Percentiles rank a stretch among this genome's conserved stretches.
These are phyloP conservation scores for Danielia oregonensis DNA, from an alignment of 805 yeast genomes.

Conservation along the genomic window DNA sequence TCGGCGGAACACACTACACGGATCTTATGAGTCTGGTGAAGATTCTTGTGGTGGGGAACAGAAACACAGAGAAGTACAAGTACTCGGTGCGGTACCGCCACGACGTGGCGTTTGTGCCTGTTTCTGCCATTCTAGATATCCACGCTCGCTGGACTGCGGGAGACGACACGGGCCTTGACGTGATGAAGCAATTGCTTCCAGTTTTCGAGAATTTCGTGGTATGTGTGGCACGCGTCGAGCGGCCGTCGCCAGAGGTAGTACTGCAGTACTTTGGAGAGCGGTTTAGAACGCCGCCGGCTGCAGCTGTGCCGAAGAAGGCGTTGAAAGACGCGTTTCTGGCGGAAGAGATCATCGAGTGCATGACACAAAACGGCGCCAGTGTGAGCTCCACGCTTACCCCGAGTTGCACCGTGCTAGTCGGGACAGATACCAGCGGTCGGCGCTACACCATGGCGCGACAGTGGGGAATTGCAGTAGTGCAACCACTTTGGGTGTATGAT, in stretches of 20 bases:
- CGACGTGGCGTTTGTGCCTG: slow-evolving; percentile 55
- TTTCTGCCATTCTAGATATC: slow-evolving; percentile 41
- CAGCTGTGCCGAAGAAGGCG: slow-evolving; percentile 6
- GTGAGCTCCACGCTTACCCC: slow-evolving; percentile 49
- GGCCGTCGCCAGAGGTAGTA: slow-evolving; percentile 11
- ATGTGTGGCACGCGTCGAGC: slow-evolving; percentile 41
- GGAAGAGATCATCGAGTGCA: slow-evolving; percentile 27
- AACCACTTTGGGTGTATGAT: slow-evolving; percentile 50
- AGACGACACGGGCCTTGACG: slow-evolving; percentile 30
- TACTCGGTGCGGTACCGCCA: slow-evolving; percentile 48
- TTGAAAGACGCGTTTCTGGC: slow-evolving; percentile 19
- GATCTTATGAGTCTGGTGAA: slow-evolving; percentile 61
- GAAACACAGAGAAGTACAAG: slow-evolving; percentile 52
- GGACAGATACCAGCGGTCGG: slow-evolving; percentile 49
- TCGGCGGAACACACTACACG: slow-evolving; percentile 58
- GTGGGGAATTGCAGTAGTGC: slow-evolving; percentile 50
- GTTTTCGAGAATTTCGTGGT: slow-evolving; percentile 43
- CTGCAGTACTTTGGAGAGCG: slow-evolving; percentile 15
- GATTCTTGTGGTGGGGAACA: slow-evolving; percentile 56
- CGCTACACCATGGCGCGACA: slow-evolving; percentile 50
- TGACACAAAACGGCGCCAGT: slow-evolving; percentile 47
- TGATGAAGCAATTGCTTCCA: slow-evolving; percentile 28
- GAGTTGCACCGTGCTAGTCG: slow-evolving; percentile 42
- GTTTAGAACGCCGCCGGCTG: slow-evolving; percentile 19
- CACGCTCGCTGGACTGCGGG: slow-evolving; percentile 54